Percentiles rank a stretch among this genome's conserved stretches.
Evolutionary conservation across 2,329 filamentous ascomycete species (phyloP).

Genomic region (Didymella keratinophila): DNA sequence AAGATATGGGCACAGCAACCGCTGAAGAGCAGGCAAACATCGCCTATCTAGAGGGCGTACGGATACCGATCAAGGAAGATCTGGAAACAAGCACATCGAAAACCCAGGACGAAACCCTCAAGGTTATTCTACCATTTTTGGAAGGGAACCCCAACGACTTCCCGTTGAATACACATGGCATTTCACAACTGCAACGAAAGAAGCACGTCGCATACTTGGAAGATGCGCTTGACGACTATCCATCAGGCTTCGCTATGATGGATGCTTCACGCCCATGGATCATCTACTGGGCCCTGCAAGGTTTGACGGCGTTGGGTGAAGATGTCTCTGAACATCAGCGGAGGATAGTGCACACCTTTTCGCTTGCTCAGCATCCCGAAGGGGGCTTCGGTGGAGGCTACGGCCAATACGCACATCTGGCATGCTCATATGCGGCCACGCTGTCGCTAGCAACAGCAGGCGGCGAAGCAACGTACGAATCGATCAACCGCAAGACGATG

Average conservation of each 20-base stretch:
- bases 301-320: conserved; percentile 76
- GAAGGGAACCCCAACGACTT: conserved; percentile 60
- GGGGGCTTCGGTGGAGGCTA: conserved; percentile 96
- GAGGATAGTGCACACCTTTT: conserved; percentile 75
- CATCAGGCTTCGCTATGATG: conserved; percentile 72
- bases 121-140: conserved; percentile 74
- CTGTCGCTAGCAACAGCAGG: conserved; percentile 82
- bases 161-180: conserved; percentile 72
- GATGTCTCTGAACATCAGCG: conserved; percentile 72
- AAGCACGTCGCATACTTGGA: conserved; percentile 69
- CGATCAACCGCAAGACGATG: conserved; percentile 83
- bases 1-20: conserved; percentile 46
- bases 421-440: conserved; percentile 84
- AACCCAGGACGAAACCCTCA: conserved; percentile 72
- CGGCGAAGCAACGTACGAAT: conserved; percentile 73
- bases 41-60: conserved; percentile 41
- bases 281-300: conserved; percentile 88
- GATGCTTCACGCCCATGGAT: conserved; percentile 94
- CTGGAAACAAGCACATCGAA: conserved; percentile 73
- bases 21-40: conserved; percentile 41
- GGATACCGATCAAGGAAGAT: conserved; percentile 68
- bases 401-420: conserved; percentile 87
- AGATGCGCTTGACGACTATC: conserved; percentile 65
- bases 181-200: conserved; percentile 75
- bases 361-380: conserved; percentile 78